phyloP scores from a whole-genome alignment of 768 basidiomycete species.

The Mycena latifolia region DNA sequence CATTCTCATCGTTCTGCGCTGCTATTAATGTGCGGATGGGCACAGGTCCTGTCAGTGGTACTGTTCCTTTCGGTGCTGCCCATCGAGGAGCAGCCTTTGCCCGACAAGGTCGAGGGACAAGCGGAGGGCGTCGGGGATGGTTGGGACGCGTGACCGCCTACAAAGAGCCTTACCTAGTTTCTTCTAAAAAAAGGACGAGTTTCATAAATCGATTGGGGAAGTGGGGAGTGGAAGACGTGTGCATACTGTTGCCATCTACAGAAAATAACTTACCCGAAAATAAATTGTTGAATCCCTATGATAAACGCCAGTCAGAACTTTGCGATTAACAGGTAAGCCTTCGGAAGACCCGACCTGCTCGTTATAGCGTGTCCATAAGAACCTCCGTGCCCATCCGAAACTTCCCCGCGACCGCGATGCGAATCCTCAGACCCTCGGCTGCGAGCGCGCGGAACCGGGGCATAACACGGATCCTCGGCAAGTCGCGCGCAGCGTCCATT shows the following conservation, averaged over 20 bases:
- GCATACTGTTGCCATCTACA: too few species aligned
- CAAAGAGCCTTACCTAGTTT: too few species aligned
- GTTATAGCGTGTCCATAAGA: slow-evolving; percentile 30
- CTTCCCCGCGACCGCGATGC: slow-evolving; percentile 18
- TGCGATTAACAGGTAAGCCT: too few species aligned
- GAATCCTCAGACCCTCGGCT: slow-evolving; percentile 11
- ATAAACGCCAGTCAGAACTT: too few species aligned
- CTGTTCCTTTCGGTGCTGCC: slow-evolving; percentile 31
- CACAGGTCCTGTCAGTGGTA: slow-evolving; percentile 19
- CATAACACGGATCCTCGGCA: slow-evolving; percentile 14
- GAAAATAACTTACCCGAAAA: too few species aligned
- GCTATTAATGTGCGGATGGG: background rate
- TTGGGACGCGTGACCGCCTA: too few species aligned
- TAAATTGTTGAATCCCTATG: too few species aligned
- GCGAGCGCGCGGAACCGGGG: slow-evolving; percentile 13
- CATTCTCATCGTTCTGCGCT: slow-evolving; percentile 25
- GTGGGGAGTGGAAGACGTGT: too few species aligned
- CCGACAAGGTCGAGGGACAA: slow-evolving; percentile 28
- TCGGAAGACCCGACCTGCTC: too few species aligned
- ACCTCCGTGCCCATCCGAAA: slow-evolving; percentile 36
- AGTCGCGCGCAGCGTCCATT: slow-evolving; percentile 17
- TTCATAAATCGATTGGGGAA: too few species aligned
- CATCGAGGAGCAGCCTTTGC: slow-evolving; percentile 28
- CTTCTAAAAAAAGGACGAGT: too few species aligned
- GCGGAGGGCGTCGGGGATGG: too few species aligned